Evolutionary conservation across 495 filamentous ascomycete genomes (phyloP), one percentile per base, ranked within the genome.

Genomic region (Aspergillus heteromorphus): DNA sequence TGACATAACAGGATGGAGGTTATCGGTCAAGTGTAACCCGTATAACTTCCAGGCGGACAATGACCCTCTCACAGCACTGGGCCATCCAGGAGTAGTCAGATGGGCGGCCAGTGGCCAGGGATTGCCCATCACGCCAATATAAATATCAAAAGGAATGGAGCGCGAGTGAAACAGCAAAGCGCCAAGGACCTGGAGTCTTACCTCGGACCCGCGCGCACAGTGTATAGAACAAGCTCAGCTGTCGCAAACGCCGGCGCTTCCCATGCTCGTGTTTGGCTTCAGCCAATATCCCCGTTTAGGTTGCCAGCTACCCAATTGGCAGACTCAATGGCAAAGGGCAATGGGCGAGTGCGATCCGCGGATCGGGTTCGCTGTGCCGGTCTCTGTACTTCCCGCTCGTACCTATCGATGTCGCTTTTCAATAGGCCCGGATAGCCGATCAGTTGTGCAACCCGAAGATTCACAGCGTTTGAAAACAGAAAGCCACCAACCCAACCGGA

Each of bases 261-360:
- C 56, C 66, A 72, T 72, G 59, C 69, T 69, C 70, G 56, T 53
- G 49, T 42, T 53, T 50, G 56, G 64, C 64, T 57, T 59, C 58
- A 58, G 48, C 19, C 31, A 36, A 17, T 40, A 47, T 40, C 20
- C 20, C 36, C 29, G 29, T 34, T 56, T 53, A 23, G n/a, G 36
- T 53, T 41, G 40, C 30, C 49, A 29, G 45, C 52, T 45, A 40
- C 41, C 54, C 30, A 45, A 34, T 10, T 36, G 50, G 45, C 42
- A 41, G 13, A 25, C 25, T 49, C 5, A 38, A 34, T 25, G 31
- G 31, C 43, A 48, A 17, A 17, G 43, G 48, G 6, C 10, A 27
- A 47, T 43, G 40, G 17, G 5, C 7, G 40, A 16, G 23, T 43
- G 11, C 40, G 40, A 5, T 43, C 7, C 17, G n/a, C 13, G 43